Evolutionary conservation across 192 early-diverging fungal genomes (phyloP).

Genomic region (Dissophora globulifera): DNA sequence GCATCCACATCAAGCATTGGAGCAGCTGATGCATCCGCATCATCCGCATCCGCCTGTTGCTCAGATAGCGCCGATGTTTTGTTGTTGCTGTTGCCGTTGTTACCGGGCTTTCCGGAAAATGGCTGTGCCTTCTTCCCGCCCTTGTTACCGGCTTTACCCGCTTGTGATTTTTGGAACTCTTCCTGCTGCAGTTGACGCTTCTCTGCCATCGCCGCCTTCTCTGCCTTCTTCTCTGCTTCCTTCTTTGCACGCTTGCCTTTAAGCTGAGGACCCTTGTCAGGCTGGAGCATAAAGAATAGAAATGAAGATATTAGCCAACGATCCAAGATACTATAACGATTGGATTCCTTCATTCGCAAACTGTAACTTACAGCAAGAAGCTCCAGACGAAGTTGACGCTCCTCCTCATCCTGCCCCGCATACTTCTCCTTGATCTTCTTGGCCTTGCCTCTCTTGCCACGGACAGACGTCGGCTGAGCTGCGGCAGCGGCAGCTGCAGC

Average conservation of each 20-base stretch:
- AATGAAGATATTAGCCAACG: not conserved
- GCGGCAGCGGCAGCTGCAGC: conserved; percentile 30
- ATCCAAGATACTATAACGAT: too few relatives aligned
- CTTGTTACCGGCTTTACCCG: conserved; percentile 28
- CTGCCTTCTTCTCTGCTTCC: conserved; percentile 59
- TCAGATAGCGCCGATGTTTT: too few relatives aligned
- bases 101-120: too few relatives aligned
- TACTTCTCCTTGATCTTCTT: conserved; percentile 96
- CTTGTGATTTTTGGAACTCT: conserved; percentile 17
- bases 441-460: conserved; percentile 89
- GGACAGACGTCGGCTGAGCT: too few relatives aligned
- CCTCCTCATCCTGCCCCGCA: conserved; percentile 95
- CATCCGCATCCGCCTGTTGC: not conserved
- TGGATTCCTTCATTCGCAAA: too few relatives aligned
- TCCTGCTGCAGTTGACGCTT: conserved; percentile 43
- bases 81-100: conserved; percentile 3
- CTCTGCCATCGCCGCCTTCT: conserved; percentile 42
- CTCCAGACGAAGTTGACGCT: conserved; percentile 83
- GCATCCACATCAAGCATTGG: conserved; percentile 15
- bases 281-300: too few relatives aligned
- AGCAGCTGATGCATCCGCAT: conserved; percentile 10
- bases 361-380: conserved; percentile 73
- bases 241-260: conserved; percentile 81
- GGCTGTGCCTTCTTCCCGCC: conserved; percentile 30
- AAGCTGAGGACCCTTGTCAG: conserved; percentile 73